Base-by-base conservation (phyloP, 768 basidiomycete genomes). In the Mycena epipterygia region DNA sequence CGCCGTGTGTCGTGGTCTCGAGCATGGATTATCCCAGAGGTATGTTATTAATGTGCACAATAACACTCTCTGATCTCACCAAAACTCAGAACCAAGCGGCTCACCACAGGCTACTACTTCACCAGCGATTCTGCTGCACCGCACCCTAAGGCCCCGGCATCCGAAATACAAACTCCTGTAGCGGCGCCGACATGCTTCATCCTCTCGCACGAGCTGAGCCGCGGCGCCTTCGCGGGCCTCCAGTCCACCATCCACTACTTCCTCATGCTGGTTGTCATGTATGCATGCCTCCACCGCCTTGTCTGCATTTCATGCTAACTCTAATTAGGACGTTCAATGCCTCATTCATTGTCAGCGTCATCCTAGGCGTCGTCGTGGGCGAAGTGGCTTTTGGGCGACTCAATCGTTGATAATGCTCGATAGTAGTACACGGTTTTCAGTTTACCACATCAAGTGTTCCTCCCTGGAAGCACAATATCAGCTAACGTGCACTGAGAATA, bases 251-350 rank as follows among this genome's bases (percentile, higher is more conserved):
- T 76, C 14, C 76, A 76, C 37, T 76, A 76, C 59, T 35, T 76
- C 2, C 66, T 76, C 25, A 76, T 76, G 76, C 66, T 76, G n/a
- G 66, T 76, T 27, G 73, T 75, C 58, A 76, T 76, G 76, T 75
- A 56, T 35, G 71, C 67, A 8, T 52, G 46, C 4, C 19, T 32
- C 35, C 41, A 2, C 29, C 25, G 55, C 33, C 35, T 44, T 44
- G 12, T 19, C 59, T n/a, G n/a, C n/a, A n/a, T n/a, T n/a, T n/a
- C 21, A 44, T 12, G 27, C 59, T 67, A 33, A 68, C 30, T 32
- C 5, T 29, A n/a, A 25, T 13, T 33, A 76, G 73, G 75, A 74
- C 73, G 0, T 76, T 76, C 53, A 76, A 76, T 55, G 75, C 73
- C 11, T 32, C 69, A 4, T 76, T 42, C 59, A 73, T 76, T 33